Evolutionary conservation across 2,329 filamentous ascomycete genomes (phyloP).

Genomic region (Lachnellula arida): DNA sequence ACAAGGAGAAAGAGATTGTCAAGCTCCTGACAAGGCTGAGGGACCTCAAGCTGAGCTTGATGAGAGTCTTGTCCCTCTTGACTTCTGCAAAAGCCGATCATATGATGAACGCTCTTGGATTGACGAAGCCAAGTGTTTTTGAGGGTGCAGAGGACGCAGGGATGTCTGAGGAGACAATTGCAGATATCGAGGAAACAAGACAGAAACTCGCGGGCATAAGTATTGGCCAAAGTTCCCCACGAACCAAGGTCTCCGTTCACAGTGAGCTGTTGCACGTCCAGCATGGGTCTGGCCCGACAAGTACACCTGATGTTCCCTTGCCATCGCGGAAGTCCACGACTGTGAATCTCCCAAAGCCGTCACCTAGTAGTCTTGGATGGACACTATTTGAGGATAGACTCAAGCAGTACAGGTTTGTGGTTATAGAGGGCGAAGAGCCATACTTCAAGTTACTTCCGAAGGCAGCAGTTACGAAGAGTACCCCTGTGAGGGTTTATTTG

Average conservation of each 20-base stretch:
- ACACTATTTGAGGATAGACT: not conserved
- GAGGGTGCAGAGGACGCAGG: not conserved
- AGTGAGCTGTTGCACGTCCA: not conserved
- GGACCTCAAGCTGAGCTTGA: constrained; percentile 17
- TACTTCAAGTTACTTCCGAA: not conserved
- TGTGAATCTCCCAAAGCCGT: not conserved
- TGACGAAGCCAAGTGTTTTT: constrained; percentile 11
- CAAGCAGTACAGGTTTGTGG: not conserved
- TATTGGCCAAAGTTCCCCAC: not conserved
- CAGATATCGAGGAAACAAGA: constrained; percentile 9
- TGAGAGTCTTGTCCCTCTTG: constrained; percentile 13
- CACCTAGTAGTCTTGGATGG: not conserved
- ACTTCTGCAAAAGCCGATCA: constrained; percentile 14
- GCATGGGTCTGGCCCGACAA: not conserved
- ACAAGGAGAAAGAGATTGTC: constrained; percentile 20
- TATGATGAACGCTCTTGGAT: constrained; percentile 16
- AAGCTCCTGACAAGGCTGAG: constrained; percentile 16
- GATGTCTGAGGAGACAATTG: constrained; percentile 7
- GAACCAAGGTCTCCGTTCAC: not conserved
- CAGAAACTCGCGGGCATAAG: constrained; percentile 6
- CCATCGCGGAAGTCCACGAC: not conserved
- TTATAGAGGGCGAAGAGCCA: not conserved
- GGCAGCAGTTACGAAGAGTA: not conserved
- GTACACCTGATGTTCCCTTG: not conserved
- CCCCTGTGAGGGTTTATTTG: not conserved